A percentile compares a stretch with the other conserved stretches of the same genome.
phyloP scores from a whole-genome alignment of 345 rosid genomes.

The Murraya paniculata region DNA sequence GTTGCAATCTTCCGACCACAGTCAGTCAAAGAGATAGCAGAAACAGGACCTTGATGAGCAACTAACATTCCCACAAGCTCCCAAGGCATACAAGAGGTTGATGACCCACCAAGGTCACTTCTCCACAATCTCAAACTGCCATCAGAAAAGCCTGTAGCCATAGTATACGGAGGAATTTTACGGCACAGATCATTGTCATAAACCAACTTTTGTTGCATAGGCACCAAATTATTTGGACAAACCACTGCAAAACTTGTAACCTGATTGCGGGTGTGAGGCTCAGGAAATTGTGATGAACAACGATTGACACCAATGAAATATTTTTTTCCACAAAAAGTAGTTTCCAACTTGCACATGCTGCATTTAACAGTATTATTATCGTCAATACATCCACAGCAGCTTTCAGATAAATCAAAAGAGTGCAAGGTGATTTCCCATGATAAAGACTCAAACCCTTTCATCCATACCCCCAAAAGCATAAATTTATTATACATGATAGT shows the following conservation, averaged over 20 bases:
- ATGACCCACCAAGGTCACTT: constrained; percentile 38
- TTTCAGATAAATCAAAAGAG: constrained; percentile 36
- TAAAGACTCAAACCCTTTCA: constrained; percentile 54
- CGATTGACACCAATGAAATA: constrained; percentile 50
- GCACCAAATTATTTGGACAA: constrained; percentile 38
- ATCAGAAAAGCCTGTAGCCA: constrained; percentile 82
- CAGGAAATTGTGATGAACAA: constrained; percentile 62
- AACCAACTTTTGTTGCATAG: constrained; percentile 29
- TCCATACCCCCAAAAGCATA: constrained; percentile 74
- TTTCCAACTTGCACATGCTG: constrained; percentile 44
- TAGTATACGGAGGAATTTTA: constrained; percentile 51
- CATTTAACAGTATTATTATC: constrained; percentile 30
- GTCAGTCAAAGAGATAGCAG: constrained; percentile 51
- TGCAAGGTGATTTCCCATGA: constrained; percentile 75
- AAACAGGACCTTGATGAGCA: constrained; percentile 55
- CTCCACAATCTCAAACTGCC: constrained; percentile 86
- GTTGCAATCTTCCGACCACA: constrained; percentile 76
- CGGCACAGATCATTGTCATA: constrained; percentile 22
- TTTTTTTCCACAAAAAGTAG: constrained; percentile 41
- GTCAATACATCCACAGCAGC: constrained; percentile 48
- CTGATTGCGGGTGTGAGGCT: constrained; percentile 46
- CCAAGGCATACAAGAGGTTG: constrained; percentile 43
- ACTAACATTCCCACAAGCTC: constrained; percentile 73
- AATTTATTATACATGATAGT: constrained; percentile 47
- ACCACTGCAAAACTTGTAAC: constrained; percentile 71